These are phyloP conservation scores for Carex arenaria DNA, from an alignment of 202 grass and related monocot species.

Conservation along the genomic window DNA sequence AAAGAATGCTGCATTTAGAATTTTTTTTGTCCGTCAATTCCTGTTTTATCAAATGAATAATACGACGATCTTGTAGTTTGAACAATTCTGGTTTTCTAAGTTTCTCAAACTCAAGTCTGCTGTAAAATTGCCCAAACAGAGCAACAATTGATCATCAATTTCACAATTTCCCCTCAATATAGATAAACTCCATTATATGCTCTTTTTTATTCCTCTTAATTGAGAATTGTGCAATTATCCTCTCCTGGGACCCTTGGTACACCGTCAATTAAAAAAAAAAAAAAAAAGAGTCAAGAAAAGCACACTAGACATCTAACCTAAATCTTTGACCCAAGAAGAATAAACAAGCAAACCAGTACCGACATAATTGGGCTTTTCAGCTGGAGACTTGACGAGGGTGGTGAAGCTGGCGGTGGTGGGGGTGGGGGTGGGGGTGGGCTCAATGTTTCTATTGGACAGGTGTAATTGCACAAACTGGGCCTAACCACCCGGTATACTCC, in stretches of 20 bases:
- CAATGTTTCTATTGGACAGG: slow-evolving; percentile 56
- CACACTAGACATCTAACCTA: not conserved
- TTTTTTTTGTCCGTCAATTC: not conserved
- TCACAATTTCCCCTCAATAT: not conserved
- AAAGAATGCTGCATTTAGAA: not conserved
- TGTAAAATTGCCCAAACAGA: not conserved
- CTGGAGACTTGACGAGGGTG: not conserved
- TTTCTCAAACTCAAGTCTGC: not conserved
- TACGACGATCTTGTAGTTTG: not conserved
- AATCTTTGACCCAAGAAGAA: not conserved
- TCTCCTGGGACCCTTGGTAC: not conserved
- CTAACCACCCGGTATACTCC: slow-evolving; percentile 75
- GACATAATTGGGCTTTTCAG: not conserved
- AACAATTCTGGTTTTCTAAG: not conserved
- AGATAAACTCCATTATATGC: not conserved
- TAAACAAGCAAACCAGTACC: not conserved
- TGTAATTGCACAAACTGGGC: slow-evolving; percentile 47
- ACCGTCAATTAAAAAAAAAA: not conserved
- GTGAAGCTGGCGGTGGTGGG: not conserved
- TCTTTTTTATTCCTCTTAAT: not conserved
- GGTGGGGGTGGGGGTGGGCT: not conserved
- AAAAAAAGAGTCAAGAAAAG: not conserved
- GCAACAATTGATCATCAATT: not conserved
- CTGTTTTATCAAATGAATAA: not conserved
- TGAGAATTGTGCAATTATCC: not conserved